Conservation (phyloP, 2,329 filamentous ascomycete species). For the Didymosphaeria variabile region DNA sequence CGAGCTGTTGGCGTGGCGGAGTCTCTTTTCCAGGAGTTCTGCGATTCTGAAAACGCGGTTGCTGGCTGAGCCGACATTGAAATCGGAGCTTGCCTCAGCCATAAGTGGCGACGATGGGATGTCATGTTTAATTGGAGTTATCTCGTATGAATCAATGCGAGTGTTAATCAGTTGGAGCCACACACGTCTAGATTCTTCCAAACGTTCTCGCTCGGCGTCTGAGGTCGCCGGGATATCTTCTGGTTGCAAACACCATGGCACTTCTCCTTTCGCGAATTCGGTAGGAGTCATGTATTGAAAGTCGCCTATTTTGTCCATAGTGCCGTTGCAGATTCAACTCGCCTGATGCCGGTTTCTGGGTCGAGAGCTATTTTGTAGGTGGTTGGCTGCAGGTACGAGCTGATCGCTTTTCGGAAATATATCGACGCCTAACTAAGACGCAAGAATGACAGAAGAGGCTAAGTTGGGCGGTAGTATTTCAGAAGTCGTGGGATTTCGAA, state of each 20-base stretch:
- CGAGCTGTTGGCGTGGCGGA: slow-evolving; percentile 3
- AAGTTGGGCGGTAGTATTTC: too few relatives aligned
- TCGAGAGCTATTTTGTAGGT: too few relatives aligned
- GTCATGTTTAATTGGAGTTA: neutral
- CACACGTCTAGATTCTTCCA: neutral
- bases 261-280: neutral
- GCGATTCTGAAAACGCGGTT: slow-evolving; percentile 6
- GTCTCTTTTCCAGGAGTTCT: slow-evolving; percentile 9
- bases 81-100: neutral
- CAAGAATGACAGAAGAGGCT: too few relatives aligned
- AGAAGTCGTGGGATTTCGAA: too few relatives aligned
- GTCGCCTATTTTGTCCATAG: slow-evolving; percentile 7
- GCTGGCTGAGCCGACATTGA: neutral
- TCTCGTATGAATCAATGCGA: slow-evolving; percentile 12
- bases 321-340: neutral
- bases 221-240: neutral
- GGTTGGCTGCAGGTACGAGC: too few relatives aligned
- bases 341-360: too few relatives aligned
- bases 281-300: slow-evolving; percentile 11
- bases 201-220: slow-evolving; percentile 1
- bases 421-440: too few relatives aligned
- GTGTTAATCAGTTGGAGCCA: neutral
- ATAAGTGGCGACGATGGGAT: neutral
- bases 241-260: slow-evolving; percentile 5
- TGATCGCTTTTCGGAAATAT: too few relatives aligned